phyloP scores from a whole-genome alignment of 768 basidiomycete species.

The Lactarius pseudohatsudake region DNA sequence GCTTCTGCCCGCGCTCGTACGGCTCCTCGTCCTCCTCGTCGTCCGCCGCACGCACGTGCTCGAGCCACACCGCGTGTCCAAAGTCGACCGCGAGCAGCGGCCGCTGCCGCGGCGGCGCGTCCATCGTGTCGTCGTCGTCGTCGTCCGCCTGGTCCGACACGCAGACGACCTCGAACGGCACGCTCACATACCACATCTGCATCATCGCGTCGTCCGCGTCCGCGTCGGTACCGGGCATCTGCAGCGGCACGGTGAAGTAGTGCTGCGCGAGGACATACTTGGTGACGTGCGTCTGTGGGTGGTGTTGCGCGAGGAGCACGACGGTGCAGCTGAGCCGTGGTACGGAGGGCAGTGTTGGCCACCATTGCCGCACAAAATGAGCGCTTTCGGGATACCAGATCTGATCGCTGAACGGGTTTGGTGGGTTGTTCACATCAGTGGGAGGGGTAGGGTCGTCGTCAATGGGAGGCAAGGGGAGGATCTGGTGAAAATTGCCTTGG shows the following conservation, averaged over 20 bases:
- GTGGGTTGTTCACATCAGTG: conserved; percentile 19
- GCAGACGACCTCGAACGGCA: conserved; percentile 71
- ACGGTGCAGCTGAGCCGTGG: conserved; percentile 73
- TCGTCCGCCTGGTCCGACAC: conserved; percentile 48
- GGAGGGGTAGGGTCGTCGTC: conserved; percentile 12
- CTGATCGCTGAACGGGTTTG: conserved; percentile 65
- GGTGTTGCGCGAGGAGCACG: conserved; percentile 62
- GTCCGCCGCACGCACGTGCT: conserved; percentile 44
- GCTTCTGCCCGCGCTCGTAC: conserved; percentile 42
- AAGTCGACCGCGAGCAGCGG: conserved; percentile 84
- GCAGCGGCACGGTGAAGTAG: conserved; percentile 69
- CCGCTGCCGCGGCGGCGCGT: conserved; percentile 44
- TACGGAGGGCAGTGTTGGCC: conserved; percentile 64
- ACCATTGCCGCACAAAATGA: conserved; percentile 81
- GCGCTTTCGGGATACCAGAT: conserved; percentile 73
- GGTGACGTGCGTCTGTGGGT: conserved; percentile 57
- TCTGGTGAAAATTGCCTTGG: conserved; percentile 5
- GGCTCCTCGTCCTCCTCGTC: conserved; percentile 36
- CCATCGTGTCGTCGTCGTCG: conserved; percentile 45
- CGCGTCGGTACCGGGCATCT: not conserved
- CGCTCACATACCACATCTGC: conserved; percentile 68
- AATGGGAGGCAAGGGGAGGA: conserved; percentile 10
- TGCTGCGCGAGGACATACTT: conserved; percentile 71
- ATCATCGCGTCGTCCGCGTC: conserved; percentile 55
- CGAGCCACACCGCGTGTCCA: conserved; percentile 84